Evolutionary conservation across 1,139 yeast species (phyloP).

Genomic region (Kazachstania sp.): DNA sequence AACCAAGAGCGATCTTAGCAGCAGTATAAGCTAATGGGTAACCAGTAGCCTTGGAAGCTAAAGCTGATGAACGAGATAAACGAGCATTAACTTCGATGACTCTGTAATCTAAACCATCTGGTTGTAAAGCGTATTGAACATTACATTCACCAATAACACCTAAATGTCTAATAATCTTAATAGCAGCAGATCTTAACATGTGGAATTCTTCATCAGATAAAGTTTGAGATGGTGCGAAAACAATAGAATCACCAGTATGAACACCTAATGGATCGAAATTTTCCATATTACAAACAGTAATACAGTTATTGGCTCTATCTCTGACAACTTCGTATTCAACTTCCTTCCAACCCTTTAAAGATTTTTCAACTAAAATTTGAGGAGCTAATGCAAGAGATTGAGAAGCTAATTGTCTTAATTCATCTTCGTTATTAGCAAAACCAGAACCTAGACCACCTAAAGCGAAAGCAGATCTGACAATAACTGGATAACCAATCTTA

Average conservation of each 20-base stretch:
- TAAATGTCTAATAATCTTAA: conserved; percentile 91
- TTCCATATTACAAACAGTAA: conserved; percentile 98
- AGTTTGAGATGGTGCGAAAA: conserved; percentile 97
- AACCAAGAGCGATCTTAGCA: conserved; percentile 92
- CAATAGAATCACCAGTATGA: conserved; percentile 98
- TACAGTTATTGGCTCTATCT: conserved; percentile 93
- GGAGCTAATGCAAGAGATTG: conserved; percentile 87
- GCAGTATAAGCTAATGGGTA: conserved; percentile 98
- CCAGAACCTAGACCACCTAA: conserved; percentile 98
- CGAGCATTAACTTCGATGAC: conserved; percentile 98
- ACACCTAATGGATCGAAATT: conserved; percentile 97
- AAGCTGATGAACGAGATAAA: conserved; percentile 92
- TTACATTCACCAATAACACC: conserved; percentile 99
- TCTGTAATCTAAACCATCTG: conserved; percentile 90
- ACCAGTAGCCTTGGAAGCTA: conserved; percentile 98
- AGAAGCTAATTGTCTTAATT: conserved; percentile 76
- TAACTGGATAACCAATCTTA: conserved; percentile 85
- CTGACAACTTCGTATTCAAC: conserved; percentile 98
- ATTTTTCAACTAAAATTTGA: conserved; percentile 92
- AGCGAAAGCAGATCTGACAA: conserved; percentile 96
- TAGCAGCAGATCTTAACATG: conserved; percentile 96
- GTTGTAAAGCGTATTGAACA: conserved; percentile 93
- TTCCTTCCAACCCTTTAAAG: conserved; percentile 98
- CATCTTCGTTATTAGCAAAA: conserved; percentile 75
- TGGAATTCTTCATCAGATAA: conserved; percentile 94